Evolutionary conservation across 2,329 filamentous ascomycete genomes (phyloP), one percentile per base, ranked within the genome.

Genomic region (Hirsutella thompsonii): DNA sequence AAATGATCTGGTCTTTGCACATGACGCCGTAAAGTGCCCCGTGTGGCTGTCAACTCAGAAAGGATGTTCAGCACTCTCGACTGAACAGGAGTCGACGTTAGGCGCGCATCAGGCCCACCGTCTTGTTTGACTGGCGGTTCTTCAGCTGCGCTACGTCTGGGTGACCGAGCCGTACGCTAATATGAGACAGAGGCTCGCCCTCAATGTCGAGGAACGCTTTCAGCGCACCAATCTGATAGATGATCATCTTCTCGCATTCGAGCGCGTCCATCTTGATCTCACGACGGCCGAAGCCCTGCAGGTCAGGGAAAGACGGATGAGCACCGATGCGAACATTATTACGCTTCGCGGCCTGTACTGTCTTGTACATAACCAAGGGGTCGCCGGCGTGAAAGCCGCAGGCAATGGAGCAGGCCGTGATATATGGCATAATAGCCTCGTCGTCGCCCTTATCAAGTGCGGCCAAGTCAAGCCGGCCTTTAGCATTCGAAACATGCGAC

Each of bases 221-320:
- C 2, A 81, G 60, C 0, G 77, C 75, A 2, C 78, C 78, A 28
- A 82, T 68, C 51, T 81, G 78, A 55, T 81, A 82, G 26, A 76
- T 56, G 1, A 72, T 65, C 46, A 72, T 69, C 8, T 74, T 72
- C 1, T 70, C 72, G 45, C 75, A 60, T 48, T 79, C 75, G 16
- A 72, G 70, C 1, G 71, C 64, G 1, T 64, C 59, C 49, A 81
- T 64, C 36, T 73, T 70, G 55, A 82, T 80, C 46, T 75, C 69
- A 16, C 78, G 67, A 2, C 78, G 63, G 2, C 78, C 78, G 49
- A 82, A 82, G 8, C 78, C 78, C 57, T 76, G 68, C 19, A 79
- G 64, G 52, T 82, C 78, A n/a, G 73, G 76, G 1, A 81, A 61
- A 2, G 76, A 76, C 0, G 78, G 78, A 48, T 83, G 78, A 0